Evolutionary conservation across 768 basidiomycete genomes (phyloP).

Genomic region (Lentinula aciculospora): DNA sequence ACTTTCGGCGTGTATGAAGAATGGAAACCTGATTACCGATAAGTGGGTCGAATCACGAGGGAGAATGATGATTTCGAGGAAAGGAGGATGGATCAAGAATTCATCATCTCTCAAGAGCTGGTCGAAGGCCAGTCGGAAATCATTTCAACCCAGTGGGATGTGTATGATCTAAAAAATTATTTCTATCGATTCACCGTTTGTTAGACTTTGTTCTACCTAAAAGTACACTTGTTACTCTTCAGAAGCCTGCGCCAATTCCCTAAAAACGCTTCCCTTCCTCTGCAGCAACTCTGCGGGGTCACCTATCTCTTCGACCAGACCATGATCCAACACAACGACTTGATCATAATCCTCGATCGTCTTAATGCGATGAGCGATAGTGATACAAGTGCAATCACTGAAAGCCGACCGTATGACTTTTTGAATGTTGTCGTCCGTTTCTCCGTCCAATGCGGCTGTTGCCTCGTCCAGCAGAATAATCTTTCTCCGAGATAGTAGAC

Average conservation of each 20-base stretch:
- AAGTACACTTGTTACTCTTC: background rate
- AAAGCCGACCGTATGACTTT: conserved; percentile 32
- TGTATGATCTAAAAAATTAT: too few relatives aligned
- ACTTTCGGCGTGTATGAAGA: too few relatives aligned
- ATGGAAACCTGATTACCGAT: too few relatives aligned
- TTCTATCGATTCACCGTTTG: too few relatives aligned
- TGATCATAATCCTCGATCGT: conserved; percentile 45
- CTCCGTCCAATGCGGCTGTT: conserved; percentile 29
- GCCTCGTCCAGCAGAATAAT: conserved; percentile 51
- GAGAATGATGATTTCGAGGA: too few relatives aligned
- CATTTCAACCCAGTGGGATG: too few relatives aligned
- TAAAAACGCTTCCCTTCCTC: conserved; percentile 36
- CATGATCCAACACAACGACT: conserved; percentile 55
- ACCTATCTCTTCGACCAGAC: conserved; percentile 40
- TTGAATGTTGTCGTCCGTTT: conserved; percentile 53
- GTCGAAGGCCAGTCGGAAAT: too few relatives aligned
- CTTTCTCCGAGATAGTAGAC: conserved; percentile 46
- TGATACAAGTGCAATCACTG: conserved; percentile 44
- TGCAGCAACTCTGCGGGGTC: conserved; percentile 34
- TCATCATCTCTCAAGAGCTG: too few relatives aligned
- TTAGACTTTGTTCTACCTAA: too few relatives aligned
- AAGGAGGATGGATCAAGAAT: too few relatives aligned
- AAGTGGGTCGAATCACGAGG: too few relatives aligned
- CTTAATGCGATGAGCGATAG: conserved; percentile 47
- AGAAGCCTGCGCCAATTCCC: conserved; percentile 10